These are phyloP conservation scores for Mucor ambiguus DNA, from an alignment of 371 early-diverging fungal species.

Conservation along the genomic window DNA sequence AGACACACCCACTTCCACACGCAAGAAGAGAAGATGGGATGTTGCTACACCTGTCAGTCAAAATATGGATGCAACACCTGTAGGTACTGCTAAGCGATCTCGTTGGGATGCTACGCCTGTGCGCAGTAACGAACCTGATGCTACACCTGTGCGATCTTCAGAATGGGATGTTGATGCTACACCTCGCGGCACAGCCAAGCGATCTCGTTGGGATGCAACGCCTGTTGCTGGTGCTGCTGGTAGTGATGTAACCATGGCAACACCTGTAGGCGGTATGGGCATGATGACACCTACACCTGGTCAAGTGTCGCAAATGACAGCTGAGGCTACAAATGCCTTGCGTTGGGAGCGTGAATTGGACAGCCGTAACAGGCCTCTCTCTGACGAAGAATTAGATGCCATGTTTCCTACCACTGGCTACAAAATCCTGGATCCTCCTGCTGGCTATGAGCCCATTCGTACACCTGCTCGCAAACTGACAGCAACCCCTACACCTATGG, in stretches of 20 bases:
- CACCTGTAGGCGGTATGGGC: slow-evolving; percentile 76
- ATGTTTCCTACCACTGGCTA: slow-evolving; percentile 94
- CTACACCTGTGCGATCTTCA: slow-evolving; percentile 28
- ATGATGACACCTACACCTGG: slow-evolving; percentile 80
- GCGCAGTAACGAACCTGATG: slow-evolving; percentile 43
- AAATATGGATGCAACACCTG: slow-evolving; percentile 72
- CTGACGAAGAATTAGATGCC: slow-evolving; percentile 94
- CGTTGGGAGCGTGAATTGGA: slow-evolving; percentile 90
- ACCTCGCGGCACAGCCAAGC: slow-evolving; percentile 55
- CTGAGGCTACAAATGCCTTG: slow-evolving; percentile 73
- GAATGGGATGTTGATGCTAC: slow-evolving; percentile 67
- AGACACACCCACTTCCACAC: slow-evolving; percentile 42
- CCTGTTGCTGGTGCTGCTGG: slow-evolving; percentile 64
- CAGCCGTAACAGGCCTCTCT: slow-evolving; percentile 78
- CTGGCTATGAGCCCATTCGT: slow-evolving; percentile 90
- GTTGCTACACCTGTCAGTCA: slow-evolving; percentile 71
- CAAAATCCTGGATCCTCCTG: slow-evolving; percentile 88
- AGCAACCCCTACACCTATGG: slow-evolving; percentile 93
- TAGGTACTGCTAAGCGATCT: slow-evolving; percentile 53
- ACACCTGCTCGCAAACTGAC: slow-evolving; percentile 95
- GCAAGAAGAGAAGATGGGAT: slow-evolving; percentile 87
- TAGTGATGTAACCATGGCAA: slow-evolving; percentile 45
- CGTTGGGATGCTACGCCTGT: slow-evolving; percentile 89
- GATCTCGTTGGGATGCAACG: slow-evolving; percentile 86
- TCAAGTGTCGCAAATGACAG: slow-evolving; percentile 67